Conservation (phyloP, 768 basidiomycete genomes). For the Mycena leptocephala region DNA sequence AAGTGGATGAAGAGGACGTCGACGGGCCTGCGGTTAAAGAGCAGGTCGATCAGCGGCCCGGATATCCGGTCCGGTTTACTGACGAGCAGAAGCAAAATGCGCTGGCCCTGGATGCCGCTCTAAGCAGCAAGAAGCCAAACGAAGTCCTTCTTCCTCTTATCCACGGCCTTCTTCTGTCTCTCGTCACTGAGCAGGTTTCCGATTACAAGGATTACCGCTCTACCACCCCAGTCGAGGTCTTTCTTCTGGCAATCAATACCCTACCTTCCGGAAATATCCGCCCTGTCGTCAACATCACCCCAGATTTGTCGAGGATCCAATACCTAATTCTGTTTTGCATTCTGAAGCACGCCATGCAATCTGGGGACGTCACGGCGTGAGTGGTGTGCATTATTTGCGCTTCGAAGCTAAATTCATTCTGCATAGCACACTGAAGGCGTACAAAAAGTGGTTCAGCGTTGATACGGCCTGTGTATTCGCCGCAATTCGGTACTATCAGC, state of each 20-base stretch:
- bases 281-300: background rate
- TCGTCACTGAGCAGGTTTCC: background rate
- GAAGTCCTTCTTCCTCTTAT: background rate
- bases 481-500: constrained; percentile 1
- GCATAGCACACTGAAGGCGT: too few species aligned
- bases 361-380: background rate
- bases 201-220: background rate
- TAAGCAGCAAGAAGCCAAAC: too few species aligned
- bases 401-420: too few species aligned
- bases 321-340: background rate
- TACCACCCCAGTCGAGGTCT: background rate
- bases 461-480: background rate
- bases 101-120: too few species aligned
- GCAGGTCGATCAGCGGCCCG: background rate
- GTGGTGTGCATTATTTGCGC: too few species aligned
- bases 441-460: background rate
- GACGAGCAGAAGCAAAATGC: too few species aligned
- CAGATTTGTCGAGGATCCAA: background rate
- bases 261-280: background rate
- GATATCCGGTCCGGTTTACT: too few species aligned
- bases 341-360: background rate
- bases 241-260: background rate
- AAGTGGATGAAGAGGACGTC: background rate
- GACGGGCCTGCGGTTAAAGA: background rate
- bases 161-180: background rate